These are phyloP conservation scores for Fraxinus greggii DNA, from an alignment of 305 asterid species.

Conservation along the genomic window DNA sequence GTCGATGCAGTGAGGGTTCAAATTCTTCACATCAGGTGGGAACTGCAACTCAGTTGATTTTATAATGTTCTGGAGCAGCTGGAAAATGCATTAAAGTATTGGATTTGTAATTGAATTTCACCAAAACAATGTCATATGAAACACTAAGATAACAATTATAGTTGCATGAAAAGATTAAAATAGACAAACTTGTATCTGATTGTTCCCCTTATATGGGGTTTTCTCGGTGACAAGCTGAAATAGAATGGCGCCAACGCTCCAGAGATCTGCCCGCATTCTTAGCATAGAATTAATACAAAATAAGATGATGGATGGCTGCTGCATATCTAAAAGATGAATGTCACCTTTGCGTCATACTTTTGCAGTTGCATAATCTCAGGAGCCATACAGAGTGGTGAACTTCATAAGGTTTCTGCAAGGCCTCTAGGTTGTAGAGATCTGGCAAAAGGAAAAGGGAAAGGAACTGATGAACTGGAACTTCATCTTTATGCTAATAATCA, in stretches of 20 bases:
- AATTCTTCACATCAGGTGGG: constrained; percentile 61
- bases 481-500: constrained; percentile 5
- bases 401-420: constrained; percentile 91
- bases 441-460: constrained; percentile 33
- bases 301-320: constrained; percentile 18
- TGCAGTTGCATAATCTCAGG: constrained; percentile 93
- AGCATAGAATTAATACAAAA: constrained; percentile 30
- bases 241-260: constrained; percentile 95
- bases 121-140: constrained; percentile 16
- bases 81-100: constrained; percentile 28
- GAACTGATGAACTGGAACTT: constrained; percentile 10
- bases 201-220: constrained; percentile 83
- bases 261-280: constrained; percentile 86
- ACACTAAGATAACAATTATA: neutral
- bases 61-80: constrained; percentile 81
- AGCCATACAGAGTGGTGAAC: constrained; percentile 98
- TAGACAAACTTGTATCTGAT: constrained; percentile 61
- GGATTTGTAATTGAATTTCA: constrained; percentile 5
- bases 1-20: constrained; percentile 66
- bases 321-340: constrained; percentile 19
- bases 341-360: constrained; percentile 95
- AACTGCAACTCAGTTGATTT: constrained; percentile 71
- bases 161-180: constrained; percentile 1
- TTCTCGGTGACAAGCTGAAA: constrained; percentile 88
- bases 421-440: constrained; percentile 88